A percentile compares a stretch with the other conserved stretches of the same genome.
These are phyloP conservation scores for Neophaeococcomyces aloes DNA, from an alignment of 2,329 filamentous ascomycete species.

Conservation along the genomic window DNA sequence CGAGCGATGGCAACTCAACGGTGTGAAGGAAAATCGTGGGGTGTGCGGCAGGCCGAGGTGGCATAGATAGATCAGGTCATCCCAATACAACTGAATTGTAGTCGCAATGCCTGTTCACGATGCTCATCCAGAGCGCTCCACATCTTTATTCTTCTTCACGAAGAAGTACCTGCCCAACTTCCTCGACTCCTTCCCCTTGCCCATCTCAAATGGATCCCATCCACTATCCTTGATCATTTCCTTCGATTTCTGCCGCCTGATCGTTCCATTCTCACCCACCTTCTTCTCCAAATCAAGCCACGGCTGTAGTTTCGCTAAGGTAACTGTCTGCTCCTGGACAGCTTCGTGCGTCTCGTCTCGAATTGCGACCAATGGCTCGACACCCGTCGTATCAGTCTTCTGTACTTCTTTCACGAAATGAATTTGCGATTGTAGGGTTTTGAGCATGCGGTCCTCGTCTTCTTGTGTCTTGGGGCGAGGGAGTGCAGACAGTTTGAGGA, in stretches of 20 bases:
- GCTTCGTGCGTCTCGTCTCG: slow-evolving; percentile 54
- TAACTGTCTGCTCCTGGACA: slow-evolving; percentile 30
- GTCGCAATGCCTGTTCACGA: no score
- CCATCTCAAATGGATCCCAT: slow-evolving; percentile 61
- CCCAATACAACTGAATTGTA: not conserved
- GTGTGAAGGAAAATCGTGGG: not conserved
- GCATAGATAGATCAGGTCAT: not conserved
- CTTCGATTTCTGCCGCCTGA: slow-evolving; percentile 36
- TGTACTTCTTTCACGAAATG: slow-evolving; percentile 86
- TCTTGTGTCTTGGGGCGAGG: slow-evolving; percentile 51
- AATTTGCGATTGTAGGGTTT: slow-evolving; percentile 68
- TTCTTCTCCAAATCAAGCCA: slow-evolving; percentile 32
- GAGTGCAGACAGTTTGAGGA: slow-evolving; percentile 80
- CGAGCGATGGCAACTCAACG: slow-evolving; percentile 13
- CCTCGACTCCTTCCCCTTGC: slow-evolving; percentile 51
- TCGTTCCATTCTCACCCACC: slow-evolving; percentile 35
- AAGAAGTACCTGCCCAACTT: slow-evolving; percentile 66
- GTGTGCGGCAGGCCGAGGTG: not conserved
- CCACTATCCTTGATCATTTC: slow-evolving; percentile 44
- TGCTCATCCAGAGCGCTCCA: not conserved
- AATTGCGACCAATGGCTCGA: slow-evolving; percentile 66
- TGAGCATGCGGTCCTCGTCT: slow-evolving; percentile 61
- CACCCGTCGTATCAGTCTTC: slow-evolving; percentile 58
- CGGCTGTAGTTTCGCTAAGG: slow-evolving; percentile 28
- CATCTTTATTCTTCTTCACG: slow-evolving; percentile 41